Conservation (phyloP, 306 rosid species). For the Myrica gale region DNA sequence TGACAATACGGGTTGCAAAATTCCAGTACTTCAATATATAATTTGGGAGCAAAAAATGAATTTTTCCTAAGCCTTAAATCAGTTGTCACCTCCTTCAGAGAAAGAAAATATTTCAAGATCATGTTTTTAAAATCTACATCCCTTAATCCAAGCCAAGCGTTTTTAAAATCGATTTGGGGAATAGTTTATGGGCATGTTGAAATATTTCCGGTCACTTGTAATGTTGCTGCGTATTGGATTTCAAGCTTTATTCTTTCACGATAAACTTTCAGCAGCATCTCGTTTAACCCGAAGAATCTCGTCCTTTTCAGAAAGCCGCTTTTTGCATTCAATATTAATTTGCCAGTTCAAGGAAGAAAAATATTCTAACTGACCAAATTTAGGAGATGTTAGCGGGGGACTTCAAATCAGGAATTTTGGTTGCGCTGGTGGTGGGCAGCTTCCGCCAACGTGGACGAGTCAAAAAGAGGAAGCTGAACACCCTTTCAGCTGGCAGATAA, state of each 20-base stretch:
- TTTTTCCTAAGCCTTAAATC: no score
- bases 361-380: conserved; percentile 12
- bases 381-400: conserved; percentile 28
- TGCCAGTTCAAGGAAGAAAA: conserved; percentile 25
- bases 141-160: no score
- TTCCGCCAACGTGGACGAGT: conserved; percentile 24
- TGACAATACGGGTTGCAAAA: no score
- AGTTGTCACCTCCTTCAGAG: no score
- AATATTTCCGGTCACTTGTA: background rate
- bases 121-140: no score
- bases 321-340: conserved; percentile 18
- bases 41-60: no score
- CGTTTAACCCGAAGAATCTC: conserved; percentile 17
- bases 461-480: conserved; percentile 26
- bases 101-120: no score
- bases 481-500: background rate
- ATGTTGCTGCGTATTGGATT: background rate
- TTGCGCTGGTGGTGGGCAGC: conserved; percentile 19
- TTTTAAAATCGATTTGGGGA: no score
- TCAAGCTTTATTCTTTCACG: background rate
- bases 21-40: no score
- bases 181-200: no score
- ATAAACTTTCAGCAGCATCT: background rate
- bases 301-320: conserved; percentile 32
- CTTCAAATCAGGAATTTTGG: conserved; percentile 22